Conservation (phyloP, 2,329 filamentous ascomycete species). For the Cadophora sp. region DNA sequence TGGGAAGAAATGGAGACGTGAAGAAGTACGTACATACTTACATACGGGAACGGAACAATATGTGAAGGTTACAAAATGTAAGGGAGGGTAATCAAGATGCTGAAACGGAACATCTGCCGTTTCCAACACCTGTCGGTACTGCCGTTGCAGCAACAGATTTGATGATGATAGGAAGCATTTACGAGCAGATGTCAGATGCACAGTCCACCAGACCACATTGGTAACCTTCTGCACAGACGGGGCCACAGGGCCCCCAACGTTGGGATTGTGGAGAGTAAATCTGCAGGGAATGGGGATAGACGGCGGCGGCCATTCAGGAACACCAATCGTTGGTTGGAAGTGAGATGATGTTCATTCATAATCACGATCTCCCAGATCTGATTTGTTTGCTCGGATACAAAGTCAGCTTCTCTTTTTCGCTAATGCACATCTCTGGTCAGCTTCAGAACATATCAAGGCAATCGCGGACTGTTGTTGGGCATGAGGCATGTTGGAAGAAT, state of each 20-base stretch:
- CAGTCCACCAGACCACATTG: slow-evolving; percentile 9
- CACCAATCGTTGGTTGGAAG: not conserved
- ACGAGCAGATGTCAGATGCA: slow-evolving; percentile 1
- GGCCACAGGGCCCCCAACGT: not conserved
- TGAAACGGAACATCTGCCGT: not conserved
- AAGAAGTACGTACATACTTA: not conserved
- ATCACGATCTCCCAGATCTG: not conserved
- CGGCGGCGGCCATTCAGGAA: not conserved
- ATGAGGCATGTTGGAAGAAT: not conserved
- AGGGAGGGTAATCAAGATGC: not conserved
- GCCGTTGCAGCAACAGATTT: not conserved
- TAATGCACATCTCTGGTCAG: not conserved
- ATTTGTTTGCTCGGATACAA: slow-evolving; percentile 7
- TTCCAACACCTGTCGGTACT: slow-evolving; percentile 1
- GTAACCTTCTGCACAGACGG: slow-evolving; percentile 9
- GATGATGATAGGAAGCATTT: slow-evolving; percentile 1
- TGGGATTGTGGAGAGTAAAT: slow-evolving; percentile 3
- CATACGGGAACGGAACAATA: not conserved
- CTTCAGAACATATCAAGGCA: not conserved
- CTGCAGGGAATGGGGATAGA: not conserved
- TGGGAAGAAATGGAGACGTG: not conserved
- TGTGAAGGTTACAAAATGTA: not conserved
- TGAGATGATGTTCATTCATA: not conserved
- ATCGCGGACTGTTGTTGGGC: not conserved
- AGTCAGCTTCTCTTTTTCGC: not conserved